These are phyloP conservation scores for Fusarium ambrosium DNA, from an alignment of 2,329 filamentous ascomycete genomes.

Conservation along the genomic window DNA sequence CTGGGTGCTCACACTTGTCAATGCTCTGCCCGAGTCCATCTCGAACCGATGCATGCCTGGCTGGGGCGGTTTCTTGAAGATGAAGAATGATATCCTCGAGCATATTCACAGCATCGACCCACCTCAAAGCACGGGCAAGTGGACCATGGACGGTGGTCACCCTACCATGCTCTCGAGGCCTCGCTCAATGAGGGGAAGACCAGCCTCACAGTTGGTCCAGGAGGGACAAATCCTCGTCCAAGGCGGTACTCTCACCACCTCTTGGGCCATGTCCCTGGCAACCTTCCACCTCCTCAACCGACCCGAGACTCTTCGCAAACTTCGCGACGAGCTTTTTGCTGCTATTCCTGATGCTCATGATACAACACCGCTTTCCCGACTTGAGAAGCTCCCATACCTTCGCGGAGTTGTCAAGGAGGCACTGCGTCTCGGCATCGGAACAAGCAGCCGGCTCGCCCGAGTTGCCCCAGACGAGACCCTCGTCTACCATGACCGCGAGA, in stretches of 20 bases:
- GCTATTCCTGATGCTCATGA: conserved; percentile 51
- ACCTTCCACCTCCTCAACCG: conserved; percentile 54
- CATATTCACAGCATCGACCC: conserved; percentile 54
- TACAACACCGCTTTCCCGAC: conserved; percentile 44
- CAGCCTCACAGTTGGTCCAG: conserved; percentile 51
- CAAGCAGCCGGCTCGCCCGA: conserved; percentile 63
- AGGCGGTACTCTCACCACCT: conserved; percentile 58
- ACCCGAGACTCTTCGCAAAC: conserved; percentile 47
- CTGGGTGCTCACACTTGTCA: conserved; percentile 53
- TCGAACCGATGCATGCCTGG: conserved; percentile 53
- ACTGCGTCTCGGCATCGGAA: conserved; percentile 62
- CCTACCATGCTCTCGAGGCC: conserved; percentile 53
- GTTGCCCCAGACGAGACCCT: conserved; percentile 57
- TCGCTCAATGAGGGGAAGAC: conserved; percentile 53
- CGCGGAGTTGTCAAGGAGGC: conserved; percentile 66
- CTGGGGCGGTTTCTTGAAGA: conserved; percentile 55
- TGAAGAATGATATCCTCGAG: conserved; percentile 55
- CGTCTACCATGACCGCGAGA: conserved; percentile 46
- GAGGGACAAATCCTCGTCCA: conserved; percentile 56
- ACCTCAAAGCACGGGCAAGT: conserved; percentile 51
- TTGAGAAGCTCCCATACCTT: conserved; percentile 59
- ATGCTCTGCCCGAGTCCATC: conserved; percentile 52
- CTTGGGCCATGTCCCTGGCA: conserved; percentile 52
- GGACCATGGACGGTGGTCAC: conserved; percentile 51
- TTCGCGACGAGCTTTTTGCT: conserved; percentile 54